phyloP scores from a whole-genome alignment of 2,329 filamentous ascomycete genomes.

The Colletotrichum caudatum region DNA sequence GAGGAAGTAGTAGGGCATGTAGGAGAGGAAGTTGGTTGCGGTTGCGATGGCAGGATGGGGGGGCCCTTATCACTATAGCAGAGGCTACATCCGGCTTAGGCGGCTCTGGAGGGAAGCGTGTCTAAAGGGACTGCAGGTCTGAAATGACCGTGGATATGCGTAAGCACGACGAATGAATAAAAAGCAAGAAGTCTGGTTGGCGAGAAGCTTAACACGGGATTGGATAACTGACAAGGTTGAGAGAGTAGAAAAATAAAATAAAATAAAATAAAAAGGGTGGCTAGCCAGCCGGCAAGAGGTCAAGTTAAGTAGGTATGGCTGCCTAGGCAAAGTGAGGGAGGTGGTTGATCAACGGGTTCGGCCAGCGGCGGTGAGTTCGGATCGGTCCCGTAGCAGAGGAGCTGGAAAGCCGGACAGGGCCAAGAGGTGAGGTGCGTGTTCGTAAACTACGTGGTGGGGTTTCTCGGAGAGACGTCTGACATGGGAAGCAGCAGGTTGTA shows the following conservation, averaged over 20 bases:
- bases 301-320: not conserved
- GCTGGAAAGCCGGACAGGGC: not conserved
- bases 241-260: no score
- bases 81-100: slow-evolving; percentile 10
- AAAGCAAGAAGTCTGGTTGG: slow-evolving; percentile 2
- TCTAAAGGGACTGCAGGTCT: slow-evolving; percentile 6
- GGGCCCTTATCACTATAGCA: slow-evolving; percentile 11
- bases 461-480: not conserved
- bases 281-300: not conserved
- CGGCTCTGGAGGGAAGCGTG: not conserved
- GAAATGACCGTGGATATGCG: slow-evolving; percentile 24
- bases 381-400: slow-evolving; percentile 23
- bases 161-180: slow-evolving; percentile 11
- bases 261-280: not conserved
- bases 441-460: not conserved
- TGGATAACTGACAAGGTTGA: not conserved
- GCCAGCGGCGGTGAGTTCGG: slow-evolving; percentile 37
- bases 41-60: slow-evolving; percentile 2
- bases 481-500: not conserved
- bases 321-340: not conserved
- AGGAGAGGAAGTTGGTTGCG: slow-evolving; percentile 6
- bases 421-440: not conserved
- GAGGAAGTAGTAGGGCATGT: not conserved
- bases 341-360: slow-evolving; percentile 17
- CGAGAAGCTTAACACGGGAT: not conserved